Percentiles rank a stretch among this genome's conserved stretches.
Conservation (phyloP, 2,329 filamentous ascomycete genomes). For the Aspergillus floridensis region DNA sequence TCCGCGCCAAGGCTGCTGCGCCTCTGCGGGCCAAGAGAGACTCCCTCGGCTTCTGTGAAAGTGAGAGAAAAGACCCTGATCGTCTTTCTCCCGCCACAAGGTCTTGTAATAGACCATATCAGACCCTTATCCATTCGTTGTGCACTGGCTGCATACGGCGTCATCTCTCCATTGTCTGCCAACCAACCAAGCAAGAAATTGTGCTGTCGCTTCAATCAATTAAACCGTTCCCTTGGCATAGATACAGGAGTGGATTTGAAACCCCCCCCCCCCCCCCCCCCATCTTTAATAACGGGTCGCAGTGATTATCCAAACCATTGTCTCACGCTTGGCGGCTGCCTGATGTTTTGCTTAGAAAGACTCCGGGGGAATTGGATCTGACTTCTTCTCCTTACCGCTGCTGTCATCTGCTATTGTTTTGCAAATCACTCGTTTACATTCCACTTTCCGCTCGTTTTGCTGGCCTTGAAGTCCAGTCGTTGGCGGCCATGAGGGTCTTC, state of each 20-base stretch:
- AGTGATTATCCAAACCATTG: not conserved
- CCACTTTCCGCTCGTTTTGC: constrained; percentile 1
- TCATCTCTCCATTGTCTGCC: not conserved
- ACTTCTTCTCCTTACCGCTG: constrained; percentile 1
- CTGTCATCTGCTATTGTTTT: constrained; percentile 9
- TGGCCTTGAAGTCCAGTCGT: constrained; percentile 9
- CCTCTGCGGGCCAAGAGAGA: constrained; percentile 1
- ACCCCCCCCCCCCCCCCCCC: not conserved
- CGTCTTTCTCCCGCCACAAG: not conserved
- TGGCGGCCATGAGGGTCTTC: constrained; percentile 26
- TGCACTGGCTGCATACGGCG: not conserved
- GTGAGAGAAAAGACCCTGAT: not conserved
- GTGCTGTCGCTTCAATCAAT: not conserved
- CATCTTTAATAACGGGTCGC: not conserved
- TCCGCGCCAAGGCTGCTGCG: constrained; percentile 14
- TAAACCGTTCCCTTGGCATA: not conserved
- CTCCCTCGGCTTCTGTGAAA: not conserved
- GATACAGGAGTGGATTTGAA: not conserved
- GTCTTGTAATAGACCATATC: not conserved
- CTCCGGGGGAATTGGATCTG: not conserved
- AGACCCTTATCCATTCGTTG: not conserved
- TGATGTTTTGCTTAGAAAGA: constrained; percentile 11
- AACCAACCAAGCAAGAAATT: not conserved
- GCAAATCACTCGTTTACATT: not conserved
- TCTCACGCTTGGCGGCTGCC: constrained; percentile 18